These are phyloP conservation scores for Eutrema japonicum DNA, from an alignment of 345 rosid species.

Conservation along the genomic window DNA sequence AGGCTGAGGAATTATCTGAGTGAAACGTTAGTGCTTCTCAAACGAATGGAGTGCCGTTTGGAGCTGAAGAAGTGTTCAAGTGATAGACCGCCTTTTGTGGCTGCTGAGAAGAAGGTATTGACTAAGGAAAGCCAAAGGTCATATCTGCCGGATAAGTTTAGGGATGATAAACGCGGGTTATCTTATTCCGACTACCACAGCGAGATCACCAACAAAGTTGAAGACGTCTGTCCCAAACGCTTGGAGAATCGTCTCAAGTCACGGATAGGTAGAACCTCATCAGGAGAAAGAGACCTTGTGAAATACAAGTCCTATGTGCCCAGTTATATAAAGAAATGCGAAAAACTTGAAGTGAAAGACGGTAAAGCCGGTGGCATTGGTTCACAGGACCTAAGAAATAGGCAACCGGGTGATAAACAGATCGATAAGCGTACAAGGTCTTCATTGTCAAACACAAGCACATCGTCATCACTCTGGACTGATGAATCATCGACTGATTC, in stretches of 20 bases:
- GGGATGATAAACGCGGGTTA: constrained; percentile 49
- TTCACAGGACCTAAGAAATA: constrained; percentile 61
- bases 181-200: constrained; percentile 55
- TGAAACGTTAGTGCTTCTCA: constrained; percentile 7
- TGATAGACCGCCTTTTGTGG: constrained; percentile 43
- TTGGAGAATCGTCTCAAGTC: constrained; percentile 47
- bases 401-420: constrained; percentile 44
- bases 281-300: constrained; percentile 47
- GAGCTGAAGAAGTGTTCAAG: constrained; percentile 45
- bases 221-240: constrained; percentile 47
- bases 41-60: constrained; percentile 51
- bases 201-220: constrained; percentile 51
- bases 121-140: constrained; percentile 39
- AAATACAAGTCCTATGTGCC: constrained; percentile 85
- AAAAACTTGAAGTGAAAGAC: constrained; percentile 52
- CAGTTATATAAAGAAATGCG: constrained; percentile 65
- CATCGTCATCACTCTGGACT: constrained; percentile 43
- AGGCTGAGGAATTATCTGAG: constrained; percentile 27
- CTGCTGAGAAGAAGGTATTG: constrained; percentile 41
- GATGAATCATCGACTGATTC: constrained; percentile 47
- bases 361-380: constrained; percentile 69
- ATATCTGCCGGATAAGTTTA: constrained; percentile 49
- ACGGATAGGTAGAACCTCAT: constrained; percentile 36
- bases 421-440: constrained; percentile 41
- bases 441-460: constrained; percentile 43